Evolutionary conservation across 2,329 filamentous ascomycete genomes (phyloP).

Genomic region (Botrytis aclada): DNA sequence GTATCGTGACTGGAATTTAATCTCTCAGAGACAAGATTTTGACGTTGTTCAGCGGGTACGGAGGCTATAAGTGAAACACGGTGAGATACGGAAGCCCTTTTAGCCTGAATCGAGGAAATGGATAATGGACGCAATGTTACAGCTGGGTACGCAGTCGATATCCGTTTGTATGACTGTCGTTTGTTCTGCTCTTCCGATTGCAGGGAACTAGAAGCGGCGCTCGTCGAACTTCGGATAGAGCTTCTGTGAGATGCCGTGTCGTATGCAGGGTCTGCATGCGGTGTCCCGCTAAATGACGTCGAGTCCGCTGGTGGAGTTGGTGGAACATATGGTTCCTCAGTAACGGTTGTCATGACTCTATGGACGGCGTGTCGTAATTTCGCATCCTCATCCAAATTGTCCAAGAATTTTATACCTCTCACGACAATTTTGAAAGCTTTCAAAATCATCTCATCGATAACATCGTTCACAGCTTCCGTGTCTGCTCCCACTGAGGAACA

Average conservation of each 20-base stretch:
- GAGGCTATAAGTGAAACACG: constrained; percentile 73
- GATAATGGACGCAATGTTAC: constrained; percentile 32
- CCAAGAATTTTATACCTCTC: constrained; percentile 83
- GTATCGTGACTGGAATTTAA: constrained; percentile 78
- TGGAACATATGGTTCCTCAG: constrained; percentile 56
- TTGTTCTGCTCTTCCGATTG: constrained; percentile 35
- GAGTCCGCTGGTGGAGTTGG: constrained; percentile 63
- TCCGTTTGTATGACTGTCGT: constrained; percentile 34
- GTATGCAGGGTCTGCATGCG: constrained; percentile 45
- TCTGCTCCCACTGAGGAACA: constrained; percentile 42
- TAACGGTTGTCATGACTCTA: constrained; percentile 57
- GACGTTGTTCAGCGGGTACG: constrained; percentile 58
- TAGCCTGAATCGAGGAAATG: constrained; percentile 30
- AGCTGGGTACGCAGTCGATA: constrained; percentile 28
- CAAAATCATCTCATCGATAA: constrained; percentile 88
- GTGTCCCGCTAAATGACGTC: constrained; percentile 43
- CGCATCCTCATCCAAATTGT: constrained; percentile 70
- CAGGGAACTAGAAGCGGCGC: constrained; percentile 30
- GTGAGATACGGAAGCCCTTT: constrained; percentile 51
- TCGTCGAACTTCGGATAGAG: constrained; percentile 36
- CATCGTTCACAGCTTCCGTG: constrained; percentile 62
- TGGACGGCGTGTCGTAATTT: constrained; percentile 49
- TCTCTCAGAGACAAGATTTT: constrained; percentile 78
- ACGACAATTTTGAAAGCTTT: constrained; percentile 95
- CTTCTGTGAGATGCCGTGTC: constrained; percentile 34